phyloP scores from a whole-genome alignment of 176 grass and related monocot species.

The Pontederia paniculata region DNA sequence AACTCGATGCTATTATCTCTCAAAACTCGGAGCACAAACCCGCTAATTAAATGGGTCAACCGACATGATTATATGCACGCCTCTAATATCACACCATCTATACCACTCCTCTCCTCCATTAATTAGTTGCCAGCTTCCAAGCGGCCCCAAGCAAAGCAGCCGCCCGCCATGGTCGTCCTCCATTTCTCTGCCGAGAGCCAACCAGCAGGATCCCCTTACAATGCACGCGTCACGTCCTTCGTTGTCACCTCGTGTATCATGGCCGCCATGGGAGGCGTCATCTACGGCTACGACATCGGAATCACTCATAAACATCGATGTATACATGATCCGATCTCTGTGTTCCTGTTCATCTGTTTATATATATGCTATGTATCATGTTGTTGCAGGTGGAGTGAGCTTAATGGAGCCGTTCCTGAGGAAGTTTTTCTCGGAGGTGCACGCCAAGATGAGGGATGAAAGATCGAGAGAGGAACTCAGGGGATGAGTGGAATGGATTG shows the following conservation, averaged over 20 bases:
- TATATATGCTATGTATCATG: not conserved
- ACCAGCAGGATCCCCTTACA: not conserved
- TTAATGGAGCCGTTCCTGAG: conserved; percentile 71
- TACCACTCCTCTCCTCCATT: too few relatives aligned
- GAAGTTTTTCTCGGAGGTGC: conserved; percentile 60
- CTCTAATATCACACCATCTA: too few relatives aligned
- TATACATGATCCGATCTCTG: not conserved
- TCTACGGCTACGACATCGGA: conserved; percentile 79
- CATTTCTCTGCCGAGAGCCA: conserved; percentile 4
- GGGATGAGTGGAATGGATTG: too few relatives aligned
- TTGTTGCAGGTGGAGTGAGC: conserved; percentile 43
- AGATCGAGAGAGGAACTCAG: too few relatives aligned
- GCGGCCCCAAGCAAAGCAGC: too few relatives aligned
- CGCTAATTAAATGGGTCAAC: too few relatives aligned
- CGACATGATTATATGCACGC: too few relatives aligned
- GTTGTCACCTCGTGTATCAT: conserved; percentile 60
- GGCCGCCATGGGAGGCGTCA: conserved; percentile 67
- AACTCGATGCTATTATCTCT: too few relatives aligned
- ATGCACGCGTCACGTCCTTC: conserved; percentile 40
- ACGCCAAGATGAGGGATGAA: conserved; percentile 43
- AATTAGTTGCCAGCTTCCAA: too few relatives aligned
- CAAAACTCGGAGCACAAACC: too few relatives aligned
- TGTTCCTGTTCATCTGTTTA: not conserved
- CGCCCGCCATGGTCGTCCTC: conserved; percentile 32
- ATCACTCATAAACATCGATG: conserved; percentile 39